Percentiles rank a stretch among this genome's conserved stretches.
Evolutionary conservation across 352 stramenopile genomes (phyloP).

Genomic region (Phytophthora cryptogea): DNA sequence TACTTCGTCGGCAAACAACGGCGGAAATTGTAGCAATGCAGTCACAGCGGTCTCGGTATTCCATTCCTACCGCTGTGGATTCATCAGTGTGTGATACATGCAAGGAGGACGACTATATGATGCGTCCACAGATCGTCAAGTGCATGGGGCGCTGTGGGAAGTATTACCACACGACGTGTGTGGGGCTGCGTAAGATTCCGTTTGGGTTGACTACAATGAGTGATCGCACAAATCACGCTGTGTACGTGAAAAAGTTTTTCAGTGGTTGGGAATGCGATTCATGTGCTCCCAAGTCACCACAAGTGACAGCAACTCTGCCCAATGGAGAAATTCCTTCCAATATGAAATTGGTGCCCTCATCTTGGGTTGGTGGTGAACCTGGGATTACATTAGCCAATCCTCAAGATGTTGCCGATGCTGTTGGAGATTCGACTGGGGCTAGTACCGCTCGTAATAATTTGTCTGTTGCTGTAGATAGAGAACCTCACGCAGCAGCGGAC

Average conservation of each 20-base stretch:
- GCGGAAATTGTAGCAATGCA: conserved; percentile 79
- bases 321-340: conserved; percentile 38
- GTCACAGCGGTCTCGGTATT: conserved; percentile 60
- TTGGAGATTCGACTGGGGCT: not conserved
- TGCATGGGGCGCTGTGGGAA: conserved; percentile 55
- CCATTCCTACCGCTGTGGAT: conserved; percentile 37
- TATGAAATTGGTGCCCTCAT: conserved; percentile 55
- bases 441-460: not conserved
- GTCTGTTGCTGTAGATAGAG: conserved; percentile 8
- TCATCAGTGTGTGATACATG: conserved; percentile 54
- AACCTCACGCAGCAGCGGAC: conserved; percentile 4
- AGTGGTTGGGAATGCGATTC: conserved; percentile 72
- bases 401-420: conserved; percentile 30
- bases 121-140: conserved; percentile 69
- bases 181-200: conserved; percentile 76
- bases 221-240: conserved; percentile 76
- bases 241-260: conserved; percentile 88
- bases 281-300: conserved; percentile 39
- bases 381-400: conserved; percentile 18
- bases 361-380: conserved; percentile 38
- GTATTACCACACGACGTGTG: conserved; percentile 79
- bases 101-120: conserved; percentile 86
- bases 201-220: conserved; percentile 85
- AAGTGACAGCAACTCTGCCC: not conserved
- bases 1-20: conserved; percentile 62